A percentile compares a stretch with the other conserved stretches of the same genome.
Evolutionary conservation across 2,329 filamentous ascomycete genomes (phyloP).

Genomic region (Metarhizium album): DNA sequence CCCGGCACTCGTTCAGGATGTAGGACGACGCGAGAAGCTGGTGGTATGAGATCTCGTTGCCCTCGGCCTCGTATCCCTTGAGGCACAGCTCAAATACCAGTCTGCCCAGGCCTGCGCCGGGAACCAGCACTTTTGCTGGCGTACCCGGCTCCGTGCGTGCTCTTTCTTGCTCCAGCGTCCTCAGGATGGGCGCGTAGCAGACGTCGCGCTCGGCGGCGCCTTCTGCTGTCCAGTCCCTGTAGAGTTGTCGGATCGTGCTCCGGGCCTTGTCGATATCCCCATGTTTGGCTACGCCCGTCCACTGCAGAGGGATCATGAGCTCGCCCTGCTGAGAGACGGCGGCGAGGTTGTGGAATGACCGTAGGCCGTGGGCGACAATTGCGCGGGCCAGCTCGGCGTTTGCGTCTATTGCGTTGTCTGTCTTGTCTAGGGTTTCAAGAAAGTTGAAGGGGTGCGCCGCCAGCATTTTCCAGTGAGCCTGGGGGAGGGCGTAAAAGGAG

Average conservation of each 20-base stretch:
- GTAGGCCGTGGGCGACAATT: conserved; percentile 61
- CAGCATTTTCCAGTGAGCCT: conserved; percentile 73
- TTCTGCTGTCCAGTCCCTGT: conserved; percentile 83
- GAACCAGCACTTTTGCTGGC: conserved; percentile 62
- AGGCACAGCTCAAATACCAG: conserved; percentile 79
- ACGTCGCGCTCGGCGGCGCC: conserved; percentile 63
- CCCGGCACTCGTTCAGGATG: conserved; percentile 57
- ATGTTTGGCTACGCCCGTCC: conserved; percentile 60
- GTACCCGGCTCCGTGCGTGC: conserved; percentile 18
- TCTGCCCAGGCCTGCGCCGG: conserved; percentile 79
- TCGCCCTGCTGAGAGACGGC: conserved; percentile 26
- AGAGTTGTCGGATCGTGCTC: conserved; percentile 87
- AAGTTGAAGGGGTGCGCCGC: conserved; percentile 73
- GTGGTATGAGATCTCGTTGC: conserved; percentile 95
- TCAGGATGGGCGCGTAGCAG: conserved; percentile 65
- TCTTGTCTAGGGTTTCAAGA: conserved; percentile 62
- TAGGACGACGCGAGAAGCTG: conserved; percentile 79
- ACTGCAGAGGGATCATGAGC: conserved; percentile 45
- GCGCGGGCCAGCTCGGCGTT: conserved; percentile 76
- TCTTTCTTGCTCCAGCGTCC: conserved; percentile 46
- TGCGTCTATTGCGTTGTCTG: conserved; percentile 79
- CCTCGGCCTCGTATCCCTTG: conserved; percentile 65
- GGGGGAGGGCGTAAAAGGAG: conserved; percentile 84
- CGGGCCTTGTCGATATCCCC: conserved; percentile 82
- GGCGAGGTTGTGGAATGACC: conserved; percentile 50